These are phyloP conservation scores for Backusella parvicylindrica DNA, from an alignment of 192 early-diverging fungal genomes.

Conservation along the genomic window DNA sequence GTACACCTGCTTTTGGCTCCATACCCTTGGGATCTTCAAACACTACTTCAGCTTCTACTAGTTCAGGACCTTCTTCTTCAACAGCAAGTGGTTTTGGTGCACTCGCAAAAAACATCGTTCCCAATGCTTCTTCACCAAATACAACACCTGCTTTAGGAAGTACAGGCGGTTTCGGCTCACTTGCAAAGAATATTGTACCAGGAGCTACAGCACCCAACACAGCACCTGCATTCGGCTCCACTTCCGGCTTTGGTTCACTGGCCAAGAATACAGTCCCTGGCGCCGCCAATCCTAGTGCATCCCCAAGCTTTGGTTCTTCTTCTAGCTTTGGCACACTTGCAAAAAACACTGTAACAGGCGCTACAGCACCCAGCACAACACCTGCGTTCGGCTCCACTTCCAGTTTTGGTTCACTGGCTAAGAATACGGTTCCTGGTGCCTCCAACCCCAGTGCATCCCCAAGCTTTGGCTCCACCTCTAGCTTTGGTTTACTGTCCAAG, in stretches of 20 bases:
- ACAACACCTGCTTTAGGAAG: too few relatives aligned
- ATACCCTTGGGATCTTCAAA: not conserved
- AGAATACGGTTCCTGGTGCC: not conserved
- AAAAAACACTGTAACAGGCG: not conserved
- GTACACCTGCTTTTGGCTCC: not conserved
- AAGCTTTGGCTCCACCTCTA: constrained; percentile 9
- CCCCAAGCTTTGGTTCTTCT: constrained; percentile 10
- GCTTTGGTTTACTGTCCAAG: not conserved
- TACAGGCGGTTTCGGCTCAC: constrained; percentile 17
- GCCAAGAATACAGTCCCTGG: not conserved
- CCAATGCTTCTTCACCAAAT: not conserved
- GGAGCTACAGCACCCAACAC: not conserved
- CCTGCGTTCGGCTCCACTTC: constrained; percentile 14
- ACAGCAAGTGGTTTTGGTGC: not conserved
- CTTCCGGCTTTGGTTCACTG: constrained; percentile 11
- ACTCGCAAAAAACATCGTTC: not conserved
- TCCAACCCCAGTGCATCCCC: not conserved
- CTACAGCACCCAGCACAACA: not conserved
- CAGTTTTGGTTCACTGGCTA: not conserved
- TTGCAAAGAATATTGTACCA: not conserved
- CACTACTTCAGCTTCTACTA: not conserved
- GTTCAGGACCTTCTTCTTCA: not conserved
- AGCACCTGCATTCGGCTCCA: too few relatives aligned
- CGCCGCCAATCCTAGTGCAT: not conserved
- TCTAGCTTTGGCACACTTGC: constrained; percentile 18